Evolutionary conservation across 192 early-diverging fungal genomes (phyloP), one percentile per base, ranked within the genome.

Genomic region (Umbelopsis sp.): DNA sequence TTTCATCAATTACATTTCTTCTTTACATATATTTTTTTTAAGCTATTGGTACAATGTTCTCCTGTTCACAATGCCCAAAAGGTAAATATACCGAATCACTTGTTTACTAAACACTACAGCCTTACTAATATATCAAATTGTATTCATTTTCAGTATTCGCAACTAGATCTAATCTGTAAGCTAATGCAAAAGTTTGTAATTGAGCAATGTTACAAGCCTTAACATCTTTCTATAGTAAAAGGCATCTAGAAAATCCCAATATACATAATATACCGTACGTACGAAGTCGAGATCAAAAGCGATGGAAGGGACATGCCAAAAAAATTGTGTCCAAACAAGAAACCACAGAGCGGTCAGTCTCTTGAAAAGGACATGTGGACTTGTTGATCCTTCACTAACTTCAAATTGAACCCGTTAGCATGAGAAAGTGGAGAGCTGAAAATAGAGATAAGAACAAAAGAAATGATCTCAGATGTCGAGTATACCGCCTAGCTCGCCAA

Each of bases 381-480:
- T 48, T 27, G 4, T 7, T 44, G 20, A 8, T 41, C 25, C 45
- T 33, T 10, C 46, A 8, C 50, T 45, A 18, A 41, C 35, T 12
- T 69, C 4, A 27, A 46, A 2, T 33, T 23, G 9, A 25, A 46
- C 46, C 37, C 66, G 0, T 74, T 73, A 77, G 83, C 21, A 84
- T 84, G 83, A 78, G 83, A 18, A 80, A 78, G 49, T 84, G 83
- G 83, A 55, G 83, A 67, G 77, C 77, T 49, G 79, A 77, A 70
- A 84, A 84, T 49, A 74, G 80, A 61, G 83, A 84, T 52, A 84
- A 84, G 47, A 84, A 91, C 64, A 74, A 85, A 35, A 79, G 86
- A 49, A 91, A 91, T 55, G 90, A 91, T 51, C 77, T 91, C 75
- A 77, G 90, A 4, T 91, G 90, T 64, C 89, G 90, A 53, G 90